Evolutionary conservation across 805 yeast species (phyloP).

Genomic region (Helenozyma rhizophorensis): DNA sequence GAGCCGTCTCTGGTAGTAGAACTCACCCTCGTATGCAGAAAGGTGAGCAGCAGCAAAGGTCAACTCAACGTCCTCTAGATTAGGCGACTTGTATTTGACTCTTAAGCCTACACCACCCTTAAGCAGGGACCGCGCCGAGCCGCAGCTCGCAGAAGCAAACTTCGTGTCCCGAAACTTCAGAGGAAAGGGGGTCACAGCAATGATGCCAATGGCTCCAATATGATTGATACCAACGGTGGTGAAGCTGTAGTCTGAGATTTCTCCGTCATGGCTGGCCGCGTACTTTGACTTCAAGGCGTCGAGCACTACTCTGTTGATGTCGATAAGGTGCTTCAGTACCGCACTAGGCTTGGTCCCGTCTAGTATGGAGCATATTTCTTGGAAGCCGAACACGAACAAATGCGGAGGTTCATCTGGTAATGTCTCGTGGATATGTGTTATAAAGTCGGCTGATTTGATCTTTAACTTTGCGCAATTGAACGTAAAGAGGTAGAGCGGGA

Average conservation of each 20-base stretch:
- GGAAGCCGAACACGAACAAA: slow-evolving; percentile 59
- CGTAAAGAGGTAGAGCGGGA: slow-evolving; percentile 38
- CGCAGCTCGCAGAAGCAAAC: slow-evolving; percentile 44
- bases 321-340: slow-evolving; percentile 35
- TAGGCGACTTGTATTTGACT: slow-evolving; percentile 27
- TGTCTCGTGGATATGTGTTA: slow-evolving; percentile 20
- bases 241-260: slow-evolving; percentile 24
- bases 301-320: slow-evolving; percentile 31
- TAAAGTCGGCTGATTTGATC: slow-evolving; percentile 31
- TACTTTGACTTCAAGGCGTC: slow-evolving; percentile 33
- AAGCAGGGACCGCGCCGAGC: slow-evolving; percentile 55
- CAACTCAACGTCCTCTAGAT: slow-evolving; percentile 26
- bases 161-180: slow-evolving; percentile 26
- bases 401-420: slow-evolving; percentile 36
- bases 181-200: slow-evolving; percentile 44
- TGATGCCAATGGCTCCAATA: slow-evolving; percentile 55
- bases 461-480: slow-evolving; percentile 53
- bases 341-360: slow-evolving; percentile 45
- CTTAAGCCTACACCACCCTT: slow-evolving; percentile 75
- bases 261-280: slow-evolving; percentile 8
- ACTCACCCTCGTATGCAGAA: slow-evolving; percentile 70
- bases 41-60: slow-evolving; percentile 72
- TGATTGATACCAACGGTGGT: slow-evolving; percentile 41
- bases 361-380: slow-evolving; percentile 56
- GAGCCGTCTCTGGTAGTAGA: slow-evolving; percentile 46